Percentiles rank a stretch among this genome's conserved stretches.
These are phyloP conservation scores for Acanthamoeba sp. DNA, from an alignment of 208 protist species.

Conservation along the genomic window DNA sequence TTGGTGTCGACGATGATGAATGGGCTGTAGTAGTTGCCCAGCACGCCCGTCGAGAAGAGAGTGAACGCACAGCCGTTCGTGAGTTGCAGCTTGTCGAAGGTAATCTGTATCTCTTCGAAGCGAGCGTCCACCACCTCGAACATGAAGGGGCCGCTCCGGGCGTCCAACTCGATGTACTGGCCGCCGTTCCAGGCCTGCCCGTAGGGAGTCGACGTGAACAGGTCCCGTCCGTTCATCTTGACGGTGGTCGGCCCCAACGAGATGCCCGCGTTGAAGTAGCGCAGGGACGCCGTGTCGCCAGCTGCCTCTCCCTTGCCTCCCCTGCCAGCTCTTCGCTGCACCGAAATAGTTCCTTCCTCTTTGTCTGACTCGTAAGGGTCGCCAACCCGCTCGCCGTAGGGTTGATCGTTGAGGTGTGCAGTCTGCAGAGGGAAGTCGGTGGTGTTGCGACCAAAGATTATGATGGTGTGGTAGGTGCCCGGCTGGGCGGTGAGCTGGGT, in stretches of 20 bases:
- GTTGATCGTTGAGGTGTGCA: background rate
- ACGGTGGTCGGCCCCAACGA: conserved; percentile 9
- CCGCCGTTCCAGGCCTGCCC: background rate
- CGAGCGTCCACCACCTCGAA: background rate
- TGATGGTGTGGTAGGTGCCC: conserved; percentile 10
- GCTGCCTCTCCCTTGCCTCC: background rate
- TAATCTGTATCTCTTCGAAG: conserved; percentile 3
- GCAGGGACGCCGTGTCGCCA: background rate
- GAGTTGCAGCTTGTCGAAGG: background rate
- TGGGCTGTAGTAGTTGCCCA: conserved; percentile 16
- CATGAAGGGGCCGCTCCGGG: background rate
- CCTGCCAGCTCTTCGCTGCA: background rate
- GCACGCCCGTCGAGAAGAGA: conserved; percentile 6
- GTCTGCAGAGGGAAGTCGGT: background rate
- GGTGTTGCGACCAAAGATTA: background rate
- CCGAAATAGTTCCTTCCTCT: too few species aligned
- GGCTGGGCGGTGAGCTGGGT: background rate
- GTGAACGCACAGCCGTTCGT: background rate
- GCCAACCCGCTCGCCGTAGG: background rate
- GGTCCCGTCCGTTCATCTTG: background rate
- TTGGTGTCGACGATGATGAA: background rate
- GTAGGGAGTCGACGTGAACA: conserved; percentile 13
- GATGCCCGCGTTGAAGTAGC: conserved; percentile 29
- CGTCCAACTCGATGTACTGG: background rate
- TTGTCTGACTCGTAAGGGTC: too few species aligned